phyloP scores from a whole-genome alignment of 768 basidiomycete genomes.

The Mycena polygramma region DNA sequence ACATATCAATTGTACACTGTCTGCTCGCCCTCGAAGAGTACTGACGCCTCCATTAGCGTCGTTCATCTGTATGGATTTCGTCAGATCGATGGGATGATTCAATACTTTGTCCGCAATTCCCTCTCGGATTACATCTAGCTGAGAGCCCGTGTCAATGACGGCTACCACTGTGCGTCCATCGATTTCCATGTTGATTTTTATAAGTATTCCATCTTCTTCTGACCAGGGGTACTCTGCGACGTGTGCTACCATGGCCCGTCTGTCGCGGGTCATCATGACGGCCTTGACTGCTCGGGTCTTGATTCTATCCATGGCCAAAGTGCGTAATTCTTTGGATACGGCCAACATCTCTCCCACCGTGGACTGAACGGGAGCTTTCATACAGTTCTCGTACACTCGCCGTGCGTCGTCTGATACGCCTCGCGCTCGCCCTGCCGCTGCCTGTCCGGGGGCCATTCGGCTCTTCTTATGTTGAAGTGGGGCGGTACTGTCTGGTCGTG shows the following conservation, averaged over 20 bases:
- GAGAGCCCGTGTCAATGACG: slow-evolving; percentile 3
- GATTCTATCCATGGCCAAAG: neutral
- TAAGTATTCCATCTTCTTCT: slow-evolving; percentile 5
- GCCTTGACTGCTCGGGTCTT: neutral
- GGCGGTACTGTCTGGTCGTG: neutral
- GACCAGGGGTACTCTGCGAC: slow-evolving; percentile 15
- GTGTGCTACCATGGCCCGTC: neutral
- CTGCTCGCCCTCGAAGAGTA: neutral
- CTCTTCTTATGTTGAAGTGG: neutral
- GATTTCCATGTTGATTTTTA: slow-evolving; percentile 6
- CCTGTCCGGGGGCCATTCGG: neutral
- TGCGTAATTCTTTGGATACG: slow-evolving; percentile 4
- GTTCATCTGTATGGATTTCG: neutral
- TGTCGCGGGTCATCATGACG: neutral
- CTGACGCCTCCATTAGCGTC: neutral
- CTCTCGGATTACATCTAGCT: neutral
- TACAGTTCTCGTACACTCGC: neutral
- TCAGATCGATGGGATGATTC: neutral
- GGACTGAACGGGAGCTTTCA: neutral
- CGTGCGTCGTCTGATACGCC: neutral
- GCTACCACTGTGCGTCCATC: neutral
- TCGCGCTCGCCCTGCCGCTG: too few relatives aligned
- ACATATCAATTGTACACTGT: neutral
- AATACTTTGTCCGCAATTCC: neutral
- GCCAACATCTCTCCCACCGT: neutral